Evolutionary conservation across 1,139 yeast species (phyloP).

Genomic region (Nakaseomyces sp.): DNA sequence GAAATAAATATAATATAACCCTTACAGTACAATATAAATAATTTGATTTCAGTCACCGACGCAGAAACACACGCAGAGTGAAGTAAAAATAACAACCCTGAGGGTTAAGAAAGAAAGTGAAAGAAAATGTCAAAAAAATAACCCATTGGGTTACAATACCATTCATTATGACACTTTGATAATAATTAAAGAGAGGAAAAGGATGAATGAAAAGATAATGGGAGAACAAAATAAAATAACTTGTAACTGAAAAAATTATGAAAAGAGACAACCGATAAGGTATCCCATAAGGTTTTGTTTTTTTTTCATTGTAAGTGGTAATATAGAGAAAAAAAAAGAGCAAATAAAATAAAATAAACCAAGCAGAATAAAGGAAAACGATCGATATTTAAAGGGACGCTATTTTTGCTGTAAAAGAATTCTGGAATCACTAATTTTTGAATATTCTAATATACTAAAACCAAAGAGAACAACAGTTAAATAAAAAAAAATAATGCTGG

Average conservation of each 20-base stretch:
- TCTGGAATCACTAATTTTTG: too few relatives aligned
- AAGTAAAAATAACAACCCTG: too few relatives aligned
- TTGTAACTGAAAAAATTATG: too few relatives aligned
- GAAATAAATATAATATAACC: too few relatives aligned
- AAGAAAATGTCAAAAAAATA: not conserved
- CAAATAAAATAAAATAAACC: too few relatives aligned
- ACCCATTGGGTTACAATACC: conserved; percentile 2
- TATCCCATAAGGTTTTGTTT: not conserved
- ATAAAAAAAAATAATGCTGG: not conserved
- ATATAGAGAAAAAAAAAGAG: not conserved
- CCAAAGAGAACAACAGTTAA: too few relatives aligned
- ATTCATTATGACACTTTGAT: too few relatives aligned
- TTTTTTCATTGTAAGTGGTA: not conserved
- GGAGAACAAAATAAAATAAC: not conserved
- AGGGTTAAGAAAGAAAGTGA: too few relatives aligned
- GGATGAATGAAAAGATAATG: not conserved
- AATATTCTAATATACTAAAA: too few relatives aligned
- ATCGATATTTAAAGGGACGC: not conserved
- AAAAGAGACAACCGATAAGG: not conserved
- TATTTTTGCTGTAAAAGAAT: too few relatives aligned
- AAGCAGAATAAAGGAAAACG: too few relatives aligned
- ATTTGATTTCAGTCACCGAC: not conserved
- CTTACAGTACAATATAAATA: not conserved
- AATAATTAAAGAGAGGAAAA: too few relatives aligned
- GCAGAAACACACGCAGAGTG: not conserved